A percentile compares a stretch with the other conserved stretches of the same genome.
Conservation (phyloP, 1,139 yeast genomes). For the Taphrina confusa region DNA sequence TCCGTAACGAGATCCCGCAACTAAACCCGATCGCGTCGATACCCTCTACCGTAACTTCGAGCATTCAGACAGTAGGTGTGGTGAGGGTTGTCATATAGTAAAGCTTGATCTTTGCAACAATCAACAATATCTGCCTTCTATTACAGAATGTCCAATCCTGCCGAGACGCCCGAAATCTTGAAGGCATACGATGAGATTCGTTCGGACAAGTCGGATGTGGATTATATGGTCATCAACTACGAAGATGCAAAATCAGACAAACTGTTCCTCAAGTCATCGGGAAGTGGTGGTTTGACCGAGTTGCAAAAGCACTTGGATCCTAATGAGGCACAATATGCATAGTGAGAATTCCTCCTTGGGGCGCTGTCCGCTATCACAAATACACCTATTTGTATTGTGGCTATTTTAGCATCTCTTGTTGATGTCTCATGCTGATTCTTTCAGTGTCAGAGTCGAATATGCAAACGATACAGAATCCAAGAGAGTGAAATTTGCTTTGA, state of each 20-base stretch:
- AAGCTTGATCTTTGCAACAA: no score
- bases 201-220: slow-evolving; percentile 26
- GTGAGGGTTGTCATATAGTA: no score
- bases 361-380: not conserved
- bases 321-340: slow-evolving; percentile 28
- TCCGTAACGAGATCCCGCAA: no score
- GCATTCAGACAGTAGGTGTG: no score
- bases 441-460: slow-evolving; percentile 30
- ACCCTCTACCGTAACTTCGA: no score
- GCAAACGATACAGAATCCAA: slow-evolving; percentile 27
- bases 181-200: slow-evolving; percentile 48
- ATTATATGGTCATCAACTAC: slow-evolving; percentile 31
- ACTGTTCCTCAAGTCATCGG: slow-evolving; percentile 19
- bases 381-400: not conserved
- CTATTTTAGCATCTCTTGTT: no score
- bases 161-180: slow-evolving; percentile 41
- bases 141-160: slow-evolving; percentile 2
- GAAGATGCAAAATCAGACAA: slow-evolving; percentile 28
- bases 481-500: slow-evolving; percentile 25
- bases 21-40: no score
- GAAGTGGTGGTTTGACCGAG: slow-evolving; percentile 26
- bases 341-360: slow-evolving; percentile 7
- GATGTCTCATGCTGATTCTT: no score
- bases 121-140: not conserved
- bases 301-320: slow-evolving; percentile 19